phyloP scores from a whole-genome alignment of 345 rosid genomes.

The Trapa incisa region DNA sequence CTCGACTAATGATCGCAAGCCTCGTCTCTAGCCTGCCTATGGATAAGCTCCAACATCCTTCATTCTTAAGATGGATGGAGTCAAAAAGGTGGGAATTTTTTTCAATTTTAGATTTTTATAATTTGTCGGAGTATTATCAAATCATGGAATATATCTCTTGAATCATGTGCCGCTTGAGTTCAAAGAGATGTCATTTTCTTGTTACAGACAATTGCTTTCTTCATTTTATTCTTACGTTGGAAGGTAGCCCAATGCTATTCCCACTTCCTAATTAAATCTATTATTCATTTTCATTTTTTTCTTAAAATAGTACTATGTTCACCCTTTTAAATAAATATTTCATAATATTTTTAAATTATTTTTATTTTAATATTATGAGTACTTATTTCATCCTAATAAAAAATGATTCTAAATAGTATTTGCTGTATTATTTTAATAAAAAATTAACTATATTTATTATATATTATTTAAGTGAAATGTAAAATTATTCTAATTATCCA shows the following conservation, averaged over 20 bases:
- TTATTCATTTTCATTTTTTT: too few relatives aligned
- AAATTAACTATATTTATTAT: too few relatives aligned
- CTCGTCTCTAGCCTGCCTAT: background rate
- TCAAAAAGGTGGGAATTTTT: background rate
- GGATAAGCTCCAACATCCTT: background rate
- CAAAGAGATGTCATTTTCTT: background rate
- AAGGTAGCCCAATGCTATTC: background rate
- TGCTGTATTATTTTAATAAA: too few relatives aligned
- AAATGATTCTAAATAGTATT: too few relatives aligned
- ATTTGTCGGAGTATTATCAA: background rate
- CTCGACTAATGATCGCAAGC: background rate
- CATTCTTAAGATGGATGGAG: background rate
- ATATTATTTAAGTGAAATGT: too few relatives aligned
- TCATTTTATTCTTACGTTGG: background rate
- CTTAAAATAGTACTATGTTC: too few relatives aligned
- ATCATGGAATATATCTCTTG: background rate
- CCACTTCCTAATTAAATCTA: too few relatives aligned
- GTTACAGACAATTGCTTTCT: background rate
- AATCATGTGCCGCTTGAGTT: background rate
- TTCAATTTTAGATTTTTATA: background rate
- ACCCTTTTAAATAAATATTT: too few relatives aligned
- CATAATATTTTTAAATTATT: too few relatives aligned
- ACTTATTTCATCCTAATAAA: too few relatives aligned
- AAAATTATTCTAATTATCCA: too few relatives aligned
- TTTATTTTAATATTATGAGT: too few relatives aligned